A percentile compares a stretch with the other conserved stretches of the same genome.
Conservation (phyloP, 192 early-diverging fungal genomes). For the Haplosporangium gracile region DNA sequence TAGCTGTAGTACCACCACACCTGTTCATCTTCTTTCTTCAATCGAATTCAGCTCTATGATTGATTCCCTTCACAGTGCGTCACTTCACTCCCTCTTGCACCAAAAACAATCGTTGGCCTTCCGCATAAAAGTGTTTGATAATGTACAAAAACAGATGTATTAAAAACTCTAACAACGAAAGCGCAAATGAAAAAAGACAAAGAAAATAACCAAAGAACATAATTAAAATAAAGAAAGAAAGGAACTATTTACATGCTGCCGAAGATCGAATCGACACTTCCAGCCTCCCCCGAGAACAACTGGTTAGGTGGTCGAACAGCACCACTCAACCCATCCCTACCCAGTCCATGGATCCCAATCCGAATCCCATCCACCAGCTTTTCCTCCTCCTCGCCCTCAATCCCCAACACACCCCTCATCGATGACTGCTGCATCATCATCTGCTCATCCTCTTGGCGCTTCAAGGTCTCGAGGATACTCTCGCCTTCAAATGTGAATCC, state of each 20-base stretch:
- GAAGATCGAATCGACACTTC: slow-evolving; percentile 53
- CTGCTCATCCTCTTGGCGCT: slow-evolving; percentile 42
- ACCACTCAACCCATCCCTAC: neutral
- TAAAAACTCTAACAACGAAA: neutral
- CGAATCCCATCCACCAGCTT: neutral
- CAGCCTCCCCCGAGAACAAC: slow-evolving; percentile 42
- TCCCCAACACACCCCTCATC: neutral
- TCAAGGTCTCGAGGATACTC: slow-evolving; percentile 42
- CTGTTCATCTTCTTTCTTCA: too few relatives aligned
- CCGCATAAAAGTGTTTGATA: too few relatives aligned
- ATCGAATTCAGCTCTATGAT: neutral
- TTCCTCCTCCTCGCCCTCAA: neutral
- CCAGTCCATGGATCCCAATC: neutral
- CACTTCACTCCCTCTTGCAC: neutral
- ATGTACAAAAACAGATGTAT: too few relatives aligned
- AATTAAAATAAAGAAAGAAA: slow-evolving; percentile 7
- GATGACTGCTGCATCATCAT: neutral
- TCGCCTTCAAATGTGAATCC: slow-evolving; percentile 73
- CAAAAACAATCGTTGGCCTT: too few relatives aligned
- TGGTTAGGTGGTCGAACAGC: neutral
- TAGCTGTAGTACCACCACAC: too few relatives aligned
- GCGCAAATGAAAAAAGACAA: neutral
- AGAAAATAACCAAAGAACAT: neutral
- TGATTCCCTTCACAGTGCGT: too few relatives aligned
- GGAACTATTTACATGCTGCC: slow-evolving; percentile 47